Conservation (phyloP, 75 land plant species). For the Pseudotsuga menziesii region DNA sequence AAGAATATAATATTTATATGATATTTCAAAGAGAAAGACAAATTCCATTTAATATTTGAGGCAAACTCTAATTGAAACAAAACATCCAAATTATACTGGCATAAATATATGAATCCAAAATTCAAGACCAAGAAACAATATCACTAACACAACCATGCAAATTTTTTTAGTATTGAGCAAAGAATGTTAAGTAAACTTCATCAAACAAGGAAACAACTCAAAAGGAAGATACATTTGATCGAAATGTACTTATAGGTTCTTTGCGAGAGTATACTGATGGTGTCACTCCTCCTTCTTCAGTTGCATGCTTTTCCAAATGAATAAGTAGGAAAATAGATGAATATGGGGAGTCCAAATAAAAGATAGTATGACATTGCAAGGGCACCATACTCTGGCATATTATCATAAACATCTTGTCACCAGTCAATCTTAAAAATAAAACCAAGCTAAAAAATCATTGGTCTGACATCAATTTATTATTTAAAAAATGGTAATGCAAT, state of each 20-base stretch:
- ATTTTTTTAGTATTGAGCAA: not conserved
- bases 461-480: not conserved
- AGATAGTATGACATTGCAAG: conserved; percentile 49
- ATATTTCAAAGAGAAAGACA: not conserved
- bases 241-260: conserved; percentile 71
- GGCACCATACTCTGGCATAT: conserved; percentile 40
- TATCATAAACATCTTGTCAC: not conserved
- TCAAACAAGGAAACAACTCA: too few species aligned
- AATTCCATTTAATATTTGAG: not conserved
- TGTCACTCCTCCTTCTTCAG: conserved; percentile 94
- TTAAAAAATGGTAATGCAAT: not conserved
- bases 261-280: conserved; percentile 95
- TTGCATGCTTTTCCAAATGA: conserved; percentile 93
- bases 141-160: not conserved
- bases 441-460: not conserved
- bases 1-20: not conserved
- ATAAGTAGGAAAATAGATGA: conserved; percentile 82
- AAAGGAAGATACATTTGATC: too few species aligned
- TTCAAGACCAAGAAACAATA: not conserved
- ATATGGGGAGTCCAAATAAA: conserved; percentile 83
- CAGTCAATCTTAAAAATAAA: not conserved
- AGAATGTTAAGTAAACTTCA: not conserved
- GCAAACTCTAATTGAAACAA: not conserved
- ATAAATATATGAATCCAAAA: not conserved
- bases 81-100: not conserved